Evolutionary conservation across 1,284 basidiomycete species (phyloP), one percentile per base, ranked within the genome.

Genomic region (Fomitopsis palustris): DNA sequence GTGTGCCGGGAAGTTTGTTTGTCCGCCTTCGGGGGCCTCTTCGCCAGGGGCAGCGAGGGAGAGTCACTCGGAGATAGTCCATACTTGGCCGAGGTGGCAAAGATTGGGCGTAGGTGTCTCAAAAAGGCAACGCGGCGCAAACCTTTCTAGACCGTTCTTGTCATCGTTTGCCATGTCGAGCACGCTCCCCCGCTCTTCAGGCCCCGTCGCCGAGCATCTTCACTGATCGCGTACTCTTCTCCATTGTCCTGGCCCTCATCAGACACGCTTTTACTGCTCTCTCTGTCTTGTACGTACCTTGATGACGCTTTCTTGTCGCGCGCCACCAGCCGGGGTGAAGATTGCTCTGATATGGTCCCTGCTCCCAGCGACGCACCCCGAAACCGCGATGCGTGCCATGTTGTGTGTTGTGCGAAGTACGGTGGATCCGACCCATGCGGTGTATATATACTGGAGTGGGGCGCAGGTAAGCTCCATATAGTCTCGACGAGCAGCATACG

Each of bases 361-460:
- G 55, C 65, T 57, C 54, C 54, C 59, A 60, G 43, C 64, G 63
- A 63, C 66, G 31, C 58, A 64, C 66, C 66, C 66, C 61, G 64
- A 64, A 67, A 61, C 31, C 52, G 53, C 58, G 58, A 60, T 59
- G 55, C 61, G 45, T 54, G 45, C 25, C 41, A 31, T 37, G 35
- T 54, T 38, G 16, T 49, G 53, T 29, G 38, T 37, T 31, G 54
- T 37, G 19, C 47, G 58, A 58, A 49, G 45, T 21, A 37, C 45
- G 39, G 52, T 58, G 56, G 56, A 58, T 58, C 56, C 56, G 56
- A 39, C n/a, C 42, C 57, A 59, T 49, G 51, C 53, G 8, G 27
- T 19, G 33, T 52, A 39, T 59, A 59, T 59, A 59, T 55, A 21
- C 12, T 21, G 16, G n/a, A 27, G 54, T 29, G 27, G 21, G 54